These are phyloP conservation scores for Trifolium fragiferum DNA, from an alignment of 306 rosid species.

Conservation along the genomic window DNA sequence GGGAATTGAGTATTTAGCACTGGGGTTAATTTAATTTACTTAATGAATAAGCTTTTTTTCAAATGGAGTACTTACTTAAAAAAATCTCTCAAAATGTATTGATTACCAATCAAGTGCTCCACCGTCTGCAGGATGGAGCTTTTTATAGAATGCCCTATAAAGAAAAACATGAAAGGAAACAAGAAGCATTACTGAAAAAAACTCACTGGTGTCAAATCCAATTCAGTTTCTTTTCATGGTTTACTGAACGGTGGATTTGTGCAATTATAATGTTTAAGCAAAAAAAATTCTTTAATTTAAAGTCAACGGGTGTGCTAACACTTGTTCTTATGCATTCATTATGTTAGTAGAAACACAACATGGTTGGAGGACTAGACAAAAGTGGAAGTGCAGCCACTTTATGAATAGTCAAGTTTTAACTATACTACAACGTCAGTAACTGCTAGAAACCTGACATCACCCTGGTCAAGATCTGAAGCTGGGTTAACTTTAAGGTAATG, in stretches of 20 bases:
- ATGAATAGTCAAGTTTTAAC: background rate
- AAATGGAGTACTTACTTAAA: background rate
- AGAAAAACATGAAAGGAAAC: slow-evolving; percentile 15
- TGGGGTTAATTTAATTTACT: background rate
- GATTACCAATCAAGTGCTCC: slow-evolving; percentile 3
- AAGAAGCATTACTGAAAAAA: slow-evolving; percentile 1
- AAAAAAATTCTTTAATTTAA: background rate
- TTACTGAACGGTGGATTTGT: background rate
- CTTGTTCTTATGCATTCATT: background rate
- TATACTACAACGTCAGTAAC: slow-evolving; percentile 7
- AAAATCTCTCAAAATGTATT: background rate
- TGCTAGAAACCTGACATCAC: slow-evolving; percentile 4
- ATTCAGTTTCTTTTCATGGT: background rate
- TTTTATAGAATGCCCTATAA: background rate
- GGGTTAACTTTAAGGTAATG: background rate
- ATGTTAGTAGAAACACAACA: background rate
- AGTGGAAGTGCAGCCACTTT: slow-evolving; percentile 3
- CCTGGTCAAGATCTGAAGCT: slow-evolving; percentile 22
- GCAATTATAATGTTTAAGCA: background rate
- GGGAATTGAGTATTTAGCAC: background rate
- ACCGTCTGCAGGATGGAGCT: background rate
- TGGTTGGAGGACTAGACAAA: slow-evolving; percentile 7
- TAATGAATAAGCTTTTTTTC: background rate
- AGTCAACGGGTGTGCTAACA: slow-evolving; percentile 5
- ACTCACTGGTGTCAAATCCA: background rate